Evolutionary conservation across 805 yeast genomes (phyloP).

Genomic region (Candida cerambycidarum): DNA sequence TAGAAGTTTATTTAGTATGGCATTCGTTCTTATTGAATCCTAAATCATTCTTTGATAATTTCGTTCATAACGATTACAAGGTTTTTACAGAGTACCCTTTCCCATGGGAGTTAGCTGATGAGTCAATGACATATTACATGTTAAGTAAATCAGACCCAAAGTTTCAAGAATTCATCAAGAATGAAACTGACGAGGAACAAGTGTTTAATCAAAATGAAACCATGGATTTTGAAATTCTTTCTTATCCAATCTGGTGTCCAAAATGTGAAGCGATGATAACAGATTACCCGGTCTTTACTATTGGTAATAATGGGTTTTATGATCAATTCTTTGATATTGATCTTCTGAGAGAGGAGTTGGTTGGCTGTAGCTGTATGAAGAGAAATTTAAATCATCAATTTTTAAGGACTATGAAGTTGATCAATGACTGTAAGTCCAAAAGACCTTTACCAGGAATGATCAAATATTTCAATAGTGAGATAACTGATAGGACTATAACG

Average conservation of each 20-base stretch:
- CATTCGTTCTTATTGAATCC: conserved; percentile 23
- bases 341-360: not conserved
- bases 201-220: too few species aligned
- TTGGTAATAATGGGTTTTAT: not conserved
- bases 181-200: not conserved
- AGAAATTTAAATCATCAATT: not conserved
- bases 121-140: not conserved
- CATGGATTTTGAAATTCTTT: not conserved
- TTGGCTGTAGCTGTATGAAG: not conserved
- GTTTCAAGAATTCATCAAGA: not conserved
- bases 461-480: conserved; percentile 1
- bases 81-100: not conserved
- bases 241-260: not conserved
- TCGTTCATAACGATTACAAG: conserved; percentile 9
- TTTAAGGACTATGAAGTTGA: not conserved
- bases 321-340: not conserved
- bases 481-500: not conserved
- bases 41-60: conserved; percentile 16
- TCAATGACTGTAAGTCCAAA: not conserved
- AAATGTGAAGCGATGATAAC: not conserved
- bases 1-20: conserved; percentile 17
- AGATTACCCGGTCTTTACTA: not conserved
- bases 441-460: conserved; percentile 3
- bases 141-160: not conserved
- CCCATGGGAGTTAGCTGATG: not conserved